phyloP scores from a whole-genome alignment of 768 basidiomycete species.

The Trametes cinnabarina region DNA sequence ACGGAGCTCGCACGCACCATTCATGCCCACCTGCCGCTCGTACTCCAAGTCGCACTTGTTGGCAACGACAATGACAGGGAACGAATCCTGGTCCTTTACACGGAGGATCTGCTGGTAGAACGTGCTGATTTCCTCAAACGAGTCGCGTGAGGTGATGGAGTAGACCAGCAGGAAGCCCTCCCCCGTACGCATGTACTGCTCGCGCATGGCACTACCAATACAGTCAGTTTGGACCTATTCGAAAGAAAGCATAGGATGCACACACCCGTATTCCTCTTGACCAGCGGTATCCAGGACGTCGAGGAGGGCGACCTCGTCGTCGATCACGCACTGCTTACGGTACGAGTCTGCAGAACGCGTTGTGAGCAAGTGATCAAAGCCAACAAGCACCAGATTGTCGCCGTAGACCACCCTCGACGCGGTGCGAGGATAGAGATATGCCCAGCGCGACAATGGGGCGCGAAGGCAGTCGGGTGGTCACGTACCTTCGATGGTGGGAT shows the following conservation, averaged over 20 bases:
- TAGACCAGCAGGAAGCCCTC: slow-evolving; percentile 98
- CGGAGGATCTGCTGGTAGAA: slow-evolving; percentile 96
- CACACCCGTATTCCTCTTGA: slow-evolving; percentile 96
- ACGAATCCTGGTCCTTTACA: slow-evolving; percentile 93
- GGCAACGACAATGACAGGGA: slow-evolving; percentile 96
- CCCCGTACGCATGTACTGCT: slow-evolving; percentile 98
- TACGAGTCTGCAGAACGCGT: slow-evolving; percentile 70
- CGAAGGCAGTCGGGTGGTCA: neutral
- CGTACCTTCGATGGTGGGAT: slow-evolving; percentile 92
- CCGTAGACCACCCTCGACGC: too few species aligned
- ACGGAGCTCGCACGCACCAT: slow-evolving; percentile 52
- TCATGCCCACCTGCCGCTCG: slow-evolving; percentile 94
- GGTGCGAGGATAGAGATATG: neutral
- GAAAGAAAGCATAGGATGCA: slow-evolving; percentile 17
- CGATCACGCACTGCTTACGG: slow-evolving; percentile 94
- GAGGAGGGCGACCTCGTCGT: slow-evolving; percentile 96
- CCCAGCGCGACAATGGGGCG: slow-evolving; percentile 1
- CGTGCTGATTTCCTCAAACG: slow-evolving; percentile 94
- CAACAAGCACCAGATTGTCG: too few species aligned
- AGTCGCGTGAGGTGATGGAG: slow-evolving; percentile 96
- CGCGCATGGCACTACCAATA: slow-evolving; percentile 86
- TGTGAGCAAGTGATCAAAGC: too few species aligned
- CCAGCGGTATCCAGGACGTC: slow-evolving; percentile 98
- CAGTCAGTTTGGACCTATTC: neutral
- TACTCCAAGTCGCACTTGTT: slow-evolving; percentile 97